Evolutionary conservation across 2,329 filamentous ascomycete species (phyloP).

Genomic region (Colletotrichum theobromicola): DNA sequence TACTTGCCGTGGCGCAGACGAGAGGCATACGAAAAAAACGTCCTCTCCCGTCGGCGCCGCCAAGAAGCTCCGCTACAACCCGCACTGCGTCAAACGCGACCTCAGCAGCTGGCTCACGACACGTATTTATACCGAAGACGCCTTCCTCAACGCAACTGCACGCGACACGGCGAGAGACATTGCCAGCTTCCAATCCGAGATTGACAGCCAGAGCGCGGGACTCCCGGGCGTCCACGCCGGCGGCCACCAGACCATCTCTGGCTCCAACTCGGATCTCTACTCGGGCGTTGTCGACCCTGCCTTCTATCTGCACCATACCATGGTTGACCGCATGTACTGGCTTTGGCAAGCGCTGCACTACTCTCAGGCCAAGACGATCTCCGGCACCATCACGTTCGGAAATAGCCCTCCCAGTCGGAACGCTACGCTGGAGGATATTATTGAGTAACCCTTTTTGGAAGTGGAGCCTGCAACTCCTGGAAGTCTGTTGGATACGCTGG

Average conservation of each 20-base stretch:
- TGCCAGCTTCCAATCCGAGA: conserved; percentile 37
- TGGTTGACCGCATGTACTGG: not conserved
- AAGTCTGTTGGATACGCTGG: conserved; percentile 28
- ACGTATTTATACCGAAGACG: conserved; percentile 22
- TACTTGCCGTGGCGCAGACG: fast-evolving
- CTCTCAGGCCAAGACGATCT: not conserved
- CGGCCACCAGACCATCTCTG: conserved; percentile 24
- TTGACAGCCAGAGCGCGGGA: conserved; percentile 37
- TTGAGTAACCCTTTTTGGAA: conserved; percentile 8
- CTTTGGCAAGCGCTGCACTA: conserved; percentile 16
- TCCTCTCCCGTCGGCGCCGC: not conserved
- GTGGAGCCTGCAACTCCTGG: conserved; percentile 24
- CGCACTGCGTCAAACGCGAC: conserved; percentile 33
- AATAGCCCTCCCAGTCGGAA: conserved; percentile 17
- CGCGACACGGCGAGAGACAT: conserved; percentile 28
- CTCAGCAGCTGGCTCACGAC: conserved; percentile 24
- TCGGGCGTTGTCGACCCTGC: conserved; percentile 34
- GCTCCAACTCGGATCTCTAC: conserved; percentile 44
- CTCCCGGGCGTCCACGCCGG: conserved; percentile 27
- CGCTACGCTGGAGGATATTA: conserved; percentile 8
- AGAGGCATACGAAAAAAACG: not conserved
- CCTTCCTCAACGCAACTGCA: conserved; percentile 26
- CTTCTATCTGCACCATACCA: not conserved
- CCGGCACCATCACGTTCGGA: conserved; percentile 10
- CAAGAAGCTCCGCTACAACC: conserved; percentile 25